Percentiles rank a stretch among this genome's conserved stretches.
Conservation (phyloP, 2,329 filamentous ascomycete species). For the Colletotrichum gigasporum region DNA sequence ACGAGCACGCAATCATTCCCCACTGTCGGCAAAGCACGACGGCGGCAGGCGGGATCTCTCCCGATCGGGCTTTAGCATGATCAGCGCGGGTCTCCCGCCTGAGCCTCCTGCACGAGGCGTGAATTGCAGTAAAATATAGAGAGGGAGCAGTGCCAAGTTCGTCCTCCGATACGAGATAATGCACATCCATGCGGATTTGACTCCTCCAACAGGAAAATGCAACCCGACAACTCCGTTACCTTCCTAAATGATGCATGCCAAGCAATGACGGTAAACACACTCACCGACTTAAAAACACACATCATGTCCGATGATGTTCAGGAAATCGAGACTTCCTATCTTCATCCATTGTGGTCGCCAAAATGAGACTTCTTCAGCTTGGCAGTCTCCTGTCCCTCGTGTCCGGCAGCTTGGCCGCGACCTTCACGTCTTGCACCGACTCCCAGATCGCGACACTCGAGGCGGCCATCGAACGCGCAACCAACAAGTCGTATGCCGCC, state of each 20-base stretch:
- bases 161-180: background rate
- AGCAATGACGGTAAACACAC: slow-evolving; percentile 2
- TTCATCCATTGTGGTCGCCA: no score
- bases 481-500: background rate
- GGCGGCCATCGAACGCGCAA: background rate
- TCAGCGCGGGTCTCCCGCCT: no score
- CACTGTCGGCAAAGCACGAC: no score
- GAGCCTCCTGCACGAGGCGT: no score
- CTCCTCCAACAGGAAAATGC: background rate
- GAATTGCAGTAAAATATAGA: no score
- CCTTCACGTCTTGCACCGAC: slow-evolving; percentile 1
- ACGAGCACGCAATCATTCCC: no score
- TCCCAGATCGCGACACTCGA: background rate
- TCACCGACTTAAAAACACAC: background rate
- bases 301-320: background rate
- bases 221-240: background rate
- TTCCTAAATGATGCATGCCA: background rate
- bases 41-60: no score
- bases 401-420: background rate
- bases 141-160: no score
- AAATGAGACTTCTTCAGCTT: background rate
- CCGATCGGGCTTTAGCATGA: no score
- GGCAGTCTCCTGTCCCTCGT: background rate
- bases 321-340: no score
- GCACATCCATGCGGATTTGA: background rate